A percentile compares a stretch with the other conserved stretches of the same genome.
Evolutionary conservation across 805 yeast genomes (phyloP).

Genomic region (Zygosaccharomyces bisporus): DNA sequence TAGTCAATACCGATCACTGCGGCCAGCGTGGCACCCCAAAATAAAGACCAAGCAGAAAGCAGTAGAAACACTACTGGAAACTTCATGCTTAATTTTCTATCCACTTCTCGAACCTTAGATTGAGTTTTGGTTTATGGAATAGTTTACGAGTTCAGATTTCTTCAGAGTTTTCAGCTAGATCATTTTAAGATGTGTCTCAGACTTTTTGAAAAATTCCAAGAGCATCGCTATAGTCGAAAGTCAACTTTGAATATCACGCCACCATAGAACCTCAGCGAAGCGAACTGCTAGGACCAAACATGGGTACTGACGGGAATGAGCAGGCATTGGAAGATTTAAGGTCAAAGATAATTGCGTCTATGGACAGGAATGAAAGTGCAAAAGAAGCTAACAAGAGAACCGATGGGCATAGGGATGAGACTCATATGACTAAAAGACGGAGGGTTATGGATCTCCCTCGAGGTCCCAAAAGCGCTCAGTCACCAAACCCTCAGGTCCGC

Average conservation of each 20-base stretch:
- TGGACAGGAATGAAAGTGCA: conserved; percentile 13
- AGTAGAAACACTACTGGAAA: conserved; percentile 8
- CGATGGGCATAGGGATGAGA: conserved; percentile 1
- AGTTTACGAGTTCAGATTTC: not conserved
- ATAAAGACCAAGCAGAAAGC: conserved; percentile 15
- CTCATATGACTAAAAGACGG: conserved; percentile 13
- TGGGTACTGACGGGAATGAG: conserved; percentile 9
- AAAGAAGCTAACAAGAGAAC: conserved; percentile 10
- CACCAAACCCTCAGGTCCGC: not conserved
- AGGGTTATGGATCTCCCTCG: conserved; percentile 11
- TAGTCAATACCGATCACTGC: conserved; percentile 86
- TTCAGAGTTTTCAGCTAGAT: not conserved
- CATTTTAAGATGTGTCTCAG: not conserved
- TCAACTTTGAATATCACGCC: not conserved
- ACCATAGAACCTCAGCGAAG: not conserved
- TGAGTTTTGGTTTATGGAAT: not conserved
- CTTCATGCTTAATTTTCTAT: conserved; percentile 8
- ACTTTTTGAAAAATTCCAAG: not conserved
- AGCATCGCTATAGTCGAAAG: not conserved
- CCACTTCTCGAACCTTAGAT: not conserved
- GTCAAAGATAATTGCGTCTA: conserved; percentile 29
- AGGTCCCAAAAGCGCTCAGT: conserved; percentile 19
- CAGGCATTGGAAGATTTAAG: conserved; percentile 26
- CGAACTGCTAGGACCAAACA: not conserved
- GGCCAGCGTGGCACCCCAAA: conserved; percentile 29